Evolutionary conservation across 2,329 filamentous ascomycete genomes (phyloP).

Genomic region (Xylariaceae sp.): DNA sequence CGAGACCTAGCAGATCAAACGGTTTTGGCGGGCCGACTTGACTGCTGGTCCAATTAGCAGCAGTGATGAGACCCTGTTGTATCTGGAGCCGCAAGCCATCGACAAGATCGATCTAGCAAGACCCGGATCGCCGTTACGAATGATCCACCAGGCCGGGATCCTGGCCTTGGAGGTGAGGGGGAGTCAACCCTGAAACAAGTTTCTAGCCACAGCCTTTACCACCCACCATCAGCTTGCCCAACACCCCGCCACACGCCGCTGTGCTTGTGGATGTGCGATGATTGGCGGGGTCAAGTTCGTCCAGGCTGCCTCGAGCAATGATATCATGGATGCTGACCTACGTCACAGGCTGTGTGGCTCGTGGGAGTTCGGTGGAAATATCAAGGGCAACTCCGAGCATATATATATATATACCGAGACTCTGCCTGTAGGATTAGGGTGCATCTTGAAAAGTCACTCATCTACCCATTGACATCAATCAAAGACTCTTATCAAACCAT

Average conservation of each 20-base stretch:
- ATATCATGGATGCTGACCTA: slow-evolving; percentile 13
- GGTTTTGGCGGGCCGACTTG: slow-evolving; percentile 1
- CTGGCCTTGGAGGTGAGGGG: slow-evolving; percentile 2
- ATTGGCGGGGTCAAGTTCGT: slow-evolving; percentile 5
- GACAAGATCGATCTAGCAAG: slow-evolving; percentile 4
- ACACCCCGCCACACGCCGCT: slow-evolving; percentile 18
- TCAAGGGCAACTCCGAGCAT: slow-evolving; percentile 8
- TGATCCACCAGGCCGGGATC: slow-evolving; percentile 4
- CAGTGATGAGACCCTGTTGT: not conserved
- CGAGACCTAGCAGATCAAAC: slow-evolving; percentile 4
- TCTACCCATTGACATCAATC: slow-evolving; percentile 1
- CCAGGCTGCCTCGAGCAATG: slow-evolving; percentile 13
- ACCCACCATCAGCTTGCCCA: slow-evolving; percentile 5
- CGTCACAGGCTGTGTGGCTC: slow-evolving; percentile 15
- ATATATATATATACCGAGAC: slow-evolving; percentile 19
- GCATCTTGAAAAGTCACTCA: not conserved
- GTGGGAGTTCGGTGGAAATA: slow-evolving; percentile 1
- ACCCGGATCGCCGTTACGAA: not conserved
- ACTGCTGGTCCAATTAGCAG: slow-evolving; percentile 6
- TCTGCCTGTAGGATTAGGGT: not conserved
- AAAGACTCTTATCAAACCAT: not conserved
- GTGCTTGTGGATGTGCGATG: not conserved
- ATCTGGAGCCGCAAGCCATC: slow-evolving; percentile 7
- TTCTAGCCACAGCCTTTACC: slow-evolving; percentile 29
- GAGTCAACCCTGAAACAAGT: slow-evolving; percentile 20